These are phyloP conservation scores for Haplosporangium sp. DNA, from an alignment of 371 early-diverging fungal species.

Conservation along the genomic window DNA sequence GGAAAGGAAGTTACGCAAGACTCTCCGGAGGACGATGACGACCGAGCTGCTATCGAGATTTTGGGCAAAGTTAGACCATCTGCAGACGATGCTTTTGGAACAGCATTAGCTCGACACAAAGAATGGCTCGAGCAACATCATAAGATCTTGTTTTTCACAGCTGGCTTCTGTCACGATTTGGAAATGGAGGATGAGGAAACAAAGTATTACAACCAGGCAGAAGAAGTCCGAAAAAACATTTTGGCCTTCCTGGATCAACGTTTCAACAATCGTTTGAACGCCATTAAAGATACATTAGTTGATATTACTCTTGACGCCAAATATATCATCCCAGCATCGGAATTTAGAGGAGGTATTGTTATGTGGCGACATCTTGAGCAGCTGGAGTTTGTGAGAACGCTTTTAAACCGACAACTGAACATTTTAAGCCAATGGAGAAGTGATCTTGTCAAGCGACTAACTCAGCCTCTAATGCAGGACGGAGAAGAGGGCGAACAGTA, in stretches of 20 bases:
- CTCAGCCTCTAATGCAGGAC: constrained; percentile 46
- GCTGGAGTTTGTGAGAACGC: constrained; percentile 10
- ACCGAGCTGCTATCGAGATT: background rate
- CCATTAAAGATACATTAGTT: background rate
- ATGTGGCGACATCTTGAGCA: constrained; percentile 29
- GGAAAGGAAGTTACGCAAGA: constrained; percentile 14
- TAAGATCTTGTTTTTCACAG: constrained; percentile 70
- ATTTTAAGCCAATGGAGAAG: constrained; percentile 29
- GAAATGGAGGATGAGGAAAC: constrained; percentile 55
- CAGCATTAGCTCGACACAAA: constrained; percentile 25
- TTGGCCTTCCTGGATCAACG: constrained; percentile 44
- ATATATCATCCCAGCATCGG: constrained; percentile 6
- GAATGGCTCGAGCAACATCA: constrained; percentile 69
- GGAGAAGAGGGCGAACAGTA: constrained; percentile 53
- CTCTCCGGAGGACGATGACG: constrained; percentile 21
- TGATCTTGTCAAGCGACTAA: constrained; percentile 27
- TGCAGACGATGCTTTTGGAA: constrained; percentile 14
- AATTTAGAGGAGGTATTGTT: constrained; percentile 22
- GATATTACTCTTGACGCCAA: constrained; percentile 1
- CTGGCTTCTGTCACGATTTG: constrained; percentile 62
- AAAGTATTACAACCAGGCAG: constrained; percentile 63
- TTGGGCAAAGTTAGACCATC: constrained; percentile 4
- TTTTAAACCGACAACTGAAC: constrained; percentile 34
- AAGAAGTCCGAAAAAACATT: constrained; percentile 59
- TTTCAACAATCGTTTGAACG: constrained; percentile 12